phyloP scores from a whole-genome alignment of 1,284 basidiomycete genomes.

The Cutaneotrichosporon dermatis region DNA sequence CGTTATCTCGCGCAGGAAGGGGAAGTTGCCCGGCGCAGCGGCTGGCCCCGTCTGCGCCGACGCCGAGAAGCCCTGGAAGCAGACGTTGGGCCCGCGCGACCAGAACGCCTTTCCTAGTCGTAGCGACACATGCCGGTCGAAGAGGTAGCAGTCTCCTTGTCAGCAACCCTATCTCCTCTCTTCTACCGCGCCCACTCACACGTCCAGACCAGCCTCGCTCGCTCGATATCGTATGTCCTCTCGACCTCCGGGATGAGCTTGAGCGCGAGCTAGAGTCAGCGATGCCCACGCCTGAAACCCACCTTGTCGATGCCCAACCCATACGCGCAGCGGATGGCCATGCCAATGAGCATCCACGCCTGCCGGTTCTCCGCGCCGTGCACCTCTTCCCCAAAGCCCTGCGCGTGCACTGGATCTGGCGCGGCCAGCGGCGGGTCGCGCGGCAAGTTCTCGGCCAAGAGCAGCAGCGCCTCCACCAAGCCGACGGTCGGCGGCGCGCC shows the following conservation, averaged over 20 bases:
- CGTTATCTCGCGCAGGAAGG: conserved; percentile 36
- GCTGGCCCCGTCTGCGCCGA: conserved; percentile 45
- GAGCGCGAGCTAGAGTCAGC: conserved; percentile 24
- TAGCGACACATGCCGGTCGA: conserved; percentile 31
- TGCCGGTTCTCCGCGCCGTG: conserved; percentile 46
- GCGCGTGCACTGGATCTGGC: conserved; percentile 27
- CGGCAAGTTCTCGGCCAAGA: conserved; percentile 47
- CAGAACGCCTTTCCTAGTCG: conserved; percentile 49
- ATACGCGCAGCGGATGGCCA: conserved; percentile 44
- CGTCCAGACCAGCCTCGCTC: conserved; percentile 46
- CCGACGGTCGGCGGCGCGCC: conserved; percentile 44
- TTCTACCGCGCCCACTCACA: conserved; percentile 23
- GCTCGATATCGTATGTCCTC: conserved; percentile 38
- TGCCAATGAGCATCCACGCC: conserved; percentile 47
- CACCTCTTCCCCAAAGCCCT: conserved; percentile 35
- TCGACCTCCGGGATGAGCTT: conserved; percentile 36
- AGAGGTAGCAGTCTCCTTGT: conserved; percentile 3
- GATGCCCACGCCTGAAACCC: neutral
- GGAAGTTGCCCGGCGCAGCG: conserved; percentile 43
- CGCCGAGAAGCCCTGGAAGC: conserved; percentile 47
- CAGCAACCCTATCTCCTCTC: neutral
- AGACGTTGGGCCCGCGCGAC: conserved; percentile 47
- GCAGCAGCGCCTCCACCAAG: conserved; percentile 44
- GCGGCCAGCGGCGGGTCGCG: conserved; percentile 30
- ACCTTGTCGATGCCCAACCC: conserved; percentile 45